Conservation (phyloP, 345 rosid species). For the Populus euphratica region DNA sequence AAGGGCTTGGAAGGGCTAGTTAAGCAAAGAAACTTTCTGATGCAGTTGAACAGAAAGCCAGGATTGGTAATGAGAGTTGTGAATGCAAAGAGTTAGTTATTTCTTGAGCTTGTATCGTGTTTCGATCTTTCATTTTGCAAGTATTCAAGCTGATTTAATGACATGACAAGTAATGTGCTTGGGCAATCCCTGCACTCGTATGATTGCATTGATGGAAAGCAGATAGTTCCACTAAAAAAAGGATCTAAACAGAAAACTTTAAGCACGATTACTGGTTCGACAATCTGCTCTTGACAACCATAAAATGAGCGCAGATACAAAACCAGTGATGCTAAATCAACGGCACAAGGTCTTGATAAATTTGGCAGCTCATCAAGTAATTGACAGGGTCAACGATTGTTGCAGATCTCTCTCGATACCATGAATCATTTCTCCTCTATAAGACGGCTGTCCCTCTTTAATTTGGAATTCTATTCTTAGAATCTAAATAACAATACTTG, state of each 20-base stretch:
- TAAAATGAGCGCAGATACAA: no score
- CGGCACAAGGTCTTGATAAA: background rate
- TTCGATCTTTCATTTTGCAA: no score
- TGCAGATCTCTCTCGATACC: conserved; percentile 12
- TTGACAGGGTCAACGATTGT: conserved; percentile 16
- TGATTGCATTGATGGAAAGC: no score
- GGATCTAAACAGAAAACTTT: no score
- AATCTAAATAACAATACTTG: conserved; percentile 12
- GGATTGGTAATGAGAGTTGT: background rate
- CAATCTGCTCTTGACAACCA: no score
- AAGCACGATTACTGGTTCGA: no score
- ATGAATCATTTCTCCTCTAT: background rate
- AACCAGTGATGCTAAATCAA: no score
- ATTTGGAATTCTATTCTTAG: conserved; percentile 38
- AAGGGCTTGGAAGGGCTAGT: background rate
- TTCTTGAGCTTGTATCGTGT: background rate
- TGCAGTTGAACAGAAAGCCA: background rate
- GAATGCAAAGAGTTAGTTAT: background rate
- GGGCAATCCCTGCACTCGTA: background rate
- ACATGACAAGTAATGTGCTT: background rate
- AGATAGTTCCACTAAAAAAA: no score
- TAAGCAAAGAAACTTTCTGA: background rate
- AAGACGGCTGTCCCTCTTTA: background rate
- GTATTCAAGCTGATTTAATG: background rate
- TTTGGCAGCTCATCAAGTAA: background rate